These are phyloP conservation scores for Neltuma alba DNA, from an alignment of 306 rosid species.

Conservation along the genomic window DNA sequence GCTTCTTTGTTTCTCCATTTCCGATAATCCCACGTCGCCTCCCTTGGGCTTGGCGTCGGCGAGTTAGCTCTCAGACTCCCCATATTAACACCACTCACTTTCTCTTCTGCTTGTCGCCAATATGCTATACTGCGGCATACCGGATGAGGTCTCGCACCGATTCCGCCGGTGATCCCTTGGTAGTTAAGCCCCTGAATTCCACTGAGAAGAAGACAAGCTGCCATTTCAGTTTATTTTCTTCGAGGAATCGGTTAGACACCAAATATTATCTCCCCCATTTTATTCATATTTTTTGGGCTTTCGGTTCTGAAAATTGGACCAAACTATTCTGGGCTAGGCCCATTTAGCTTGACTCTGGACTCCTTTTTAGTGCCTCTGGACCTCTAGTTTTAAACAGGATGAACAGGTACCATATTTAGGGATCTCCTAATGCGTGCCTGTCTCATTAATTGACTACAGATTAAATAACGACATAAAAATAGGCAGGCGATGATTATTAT, in stretches of 20 bases:
- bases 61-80: conserved; percentile 21
- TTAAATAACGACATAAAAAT: too few species aligned
- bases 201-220: neutral
- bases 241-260: neutral
- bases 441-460: neutral
- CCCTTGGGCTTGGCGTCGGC: neutral
- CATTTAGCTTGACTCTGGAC: neutral
- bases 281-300: neutral
- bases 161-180: conserved; percentile 25
- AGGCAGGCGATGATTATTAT: neutral
- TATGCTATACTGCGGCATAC: conserved; percentile 34
- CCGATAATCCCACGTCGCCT: conserved; percentile 38
- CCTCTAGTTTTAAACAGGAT: too few species aligned
- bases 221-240: neutral
- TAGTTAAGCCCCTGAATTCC: conserved; percentile 30
- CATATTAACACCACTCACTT: conserved; percentile 13
- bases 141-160: conserved; percentile 29
- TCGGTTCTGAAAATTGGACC: neutral
- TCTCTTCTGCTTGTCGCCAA: conserved; percentile 38
- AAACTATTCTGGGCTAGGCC: neutral
- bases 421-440: neutral
- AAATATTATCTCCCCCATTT: neutral
- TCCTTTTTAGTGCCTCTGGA: neutral
- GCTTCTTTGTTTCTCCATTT: conserved; percentile 58
- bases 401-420: neutral